Evolutionary conservation across 768 basidiomycete species (phyloP).

Genomic region (Boletellus sp.): DNA sequence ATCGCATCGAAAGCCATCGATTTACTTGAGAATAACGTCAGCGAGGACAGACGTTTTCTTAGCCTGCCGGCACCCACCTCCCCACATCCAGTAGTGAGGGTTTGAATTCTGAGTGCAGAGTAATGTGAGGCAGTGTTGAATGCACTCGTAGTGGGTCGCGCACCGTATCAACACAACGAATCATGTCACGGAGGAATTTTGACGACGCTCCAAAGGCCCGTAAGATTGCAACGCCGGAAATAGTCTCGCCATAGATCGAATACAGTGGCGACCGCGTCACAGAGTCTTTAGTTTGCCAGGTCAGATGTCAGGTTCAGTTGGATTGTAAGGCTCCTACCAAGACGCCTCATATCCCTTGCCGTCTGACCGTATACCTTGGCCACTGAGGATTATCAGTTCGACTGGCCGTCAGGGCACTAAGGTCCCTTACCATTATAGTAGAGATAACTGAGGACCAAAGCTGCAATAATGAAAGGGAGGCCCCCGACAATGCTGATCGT

Average conservation of each 20-base stretch:
- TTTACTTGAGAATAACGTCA: slow-evolving; percentile 52
- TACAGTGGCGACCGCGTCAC: slow-evolving; percentile 48
- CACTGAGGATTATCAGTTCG: slow-evolving; percentile 24
- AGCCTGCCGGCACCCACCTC: slow-evolving; percentile 42
- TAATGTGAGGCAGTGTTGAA: slow-evolving; percentile 2
- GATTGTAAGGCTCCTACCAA: slow-evolving; percentile 43
- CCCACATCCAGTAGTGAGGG: slow-evolving; percentile 92
- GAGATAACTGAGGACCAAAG: slow-evolving; percentile 49
- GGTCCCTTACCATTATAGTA: slow-evolving; percentile 65
- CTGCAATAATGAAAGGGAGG: slow-evolving; percentile 63
- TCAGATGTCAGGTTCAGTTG: neutral
- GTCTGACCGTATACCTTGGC: slow-evolving; percentile 72
- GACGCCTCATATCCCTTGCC: slow-evolving; percentile 78
- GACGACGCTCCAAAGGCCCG: slow-evolving; percentile 88
- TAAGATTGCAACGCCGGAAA: slow-evolving; percentile 51
- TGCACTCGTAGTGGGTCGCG: slow-evolving; percentile 20
- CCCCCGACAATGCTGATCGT: slow-evolving; percentile 81
- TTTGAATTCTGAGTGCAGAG: slow-evolving; percentile 45
- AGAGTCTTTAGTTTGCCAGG: slow-evolving; percentile 32
- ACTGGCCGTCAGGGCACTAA: neutral
- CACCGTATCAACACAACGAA: slow-evolving; percentile 77
- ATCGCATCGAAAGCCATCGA: slow-evolving; percentile 86
- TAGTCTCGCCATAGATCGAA: slow-evolving; percentile 47
- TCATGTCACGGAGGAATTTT: slow-evolving; percentile 82
- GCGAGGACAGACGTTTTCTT: neutral